These are phyloP conservation scores for Sclerotinia borealis DNA, from an alignment of 2,329 filamentous ascomycete species.

Conservation along the genomic window DNA sequence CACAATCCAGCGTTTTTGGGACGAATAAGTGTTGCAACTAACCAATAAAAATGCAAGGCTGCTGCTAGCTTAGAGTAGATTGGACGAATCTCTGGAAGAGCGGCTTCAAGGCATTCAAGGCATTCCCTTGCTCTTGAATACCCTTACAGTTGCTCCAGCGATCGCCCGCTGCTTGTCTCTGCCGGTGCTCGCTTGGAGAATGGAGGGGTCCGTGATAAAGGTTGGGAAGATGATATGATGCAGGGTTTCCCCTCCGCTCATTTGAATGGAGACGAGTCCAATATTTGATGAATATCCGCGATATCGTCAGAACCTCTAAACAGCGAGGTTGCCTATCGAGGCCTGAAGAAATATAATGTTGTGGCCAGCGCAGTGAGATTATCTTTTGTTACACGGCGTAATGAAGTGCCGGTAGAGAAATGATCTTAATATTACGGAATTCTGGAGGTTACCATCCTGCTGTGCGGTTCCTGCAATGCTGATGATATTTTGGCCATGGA, in stretches of 20 bases:
- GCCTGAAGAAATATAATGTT: constrained; percentile 6
- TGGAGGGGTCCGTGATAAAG: constrained; percentile 28
- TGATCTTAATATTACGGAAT: constrained; percentile 6
- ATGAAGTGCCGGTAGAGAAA: constrained; percentile 9
- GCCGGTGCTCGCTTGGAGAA: constrained; percentile 27
- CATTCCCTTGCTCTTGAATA: constrained; percentile 12
- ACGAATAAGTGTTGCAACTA: constrained; percentile 19
- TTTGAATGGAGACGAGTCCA: constrained; percentile 10
- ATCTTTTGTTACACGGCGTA: constrained; percentile 6
- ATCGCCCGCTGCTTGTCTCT: constrained; percentile 28
- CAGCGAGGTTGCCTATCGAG: constrained; percentile 11
- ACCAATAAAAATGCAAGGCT: constrained; percentile 5
- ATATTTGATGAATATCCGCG: background rate
- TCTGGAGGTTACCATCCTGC: constrained; percentile 5
- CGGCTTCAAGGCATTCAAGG: constrained; percentile 21
- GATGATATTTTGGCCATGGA: constrained; percentile 3
- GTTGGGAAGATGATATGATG: constrained; percentile 28
- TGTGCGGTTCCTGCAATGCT: constrained; percentile 8
- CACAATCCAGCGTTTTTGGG: constrained; percentile 16
- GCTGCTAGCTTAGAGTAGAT: constrained; percentile 26
- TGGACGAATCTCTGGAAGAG: constrained; percentile 23
- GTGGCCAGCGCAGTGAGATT: constrained; percentile 12
- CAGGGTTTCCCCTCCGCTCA: constrained; percentile 21
- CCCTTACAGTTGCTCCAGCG: constrained; percentile 21
- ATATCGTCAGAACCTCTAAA: constrained; percentile 6